These are phyloP conservation scores for Rosa hybrid DNA, from an alignment of 331 rosid genomes.

Conservation along the genomic window DNA sequence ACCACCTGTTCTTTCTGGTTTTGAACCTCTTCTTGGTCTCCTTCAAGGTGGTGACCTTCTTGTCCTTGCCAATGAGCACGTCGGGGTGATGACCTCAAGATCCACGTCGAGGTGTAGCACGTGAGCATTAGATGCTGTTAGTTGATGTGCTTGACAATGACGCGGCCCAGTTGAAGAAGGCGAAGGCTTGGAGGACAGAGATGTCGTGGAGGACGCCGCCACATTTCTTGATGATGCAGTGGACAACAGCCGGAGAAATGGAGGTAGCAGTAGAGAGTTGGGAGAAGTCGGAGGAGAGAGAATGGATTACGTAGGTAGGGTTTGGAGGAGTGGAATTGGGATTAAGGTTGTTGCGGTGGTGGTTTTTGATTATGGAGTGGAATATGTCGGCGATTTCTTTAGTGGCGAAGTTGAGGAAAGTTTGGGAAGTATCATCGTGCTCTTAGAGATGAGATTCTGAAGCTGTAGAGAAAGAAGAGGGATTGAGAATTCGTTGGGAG, in stretches of 20 bases:
- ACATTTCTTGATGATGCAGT: conserved; percentile 70
- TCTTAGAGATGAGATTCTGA: conserved; percentile 42
- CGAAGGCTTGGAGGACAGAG: conserved; percentile 68
- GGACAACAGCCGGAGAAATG: conserved; percentile 52
- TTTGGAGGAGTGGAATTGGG: conserved; percentile 44
- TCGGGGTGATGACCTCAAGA: too few relatives aligned
- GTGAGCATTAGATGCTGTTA: too few relatives aligned
- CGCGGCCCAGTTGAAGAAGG: conserved; percentile 87
- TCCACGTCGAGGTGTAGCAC: too few relatives aligned
- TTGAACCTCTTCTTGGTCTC: too few relatives aligned
- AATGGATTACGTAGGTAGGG: conserved; percentile 52
- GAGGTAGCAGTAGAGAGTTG: conserved; percentile 42
- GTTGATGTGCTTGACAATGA: neutral
- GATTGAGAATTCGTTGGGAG: conserved; percentile 24
- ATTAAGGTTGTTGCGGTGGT: conserved; percentile 67
- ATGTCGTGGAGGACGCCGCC: conserved; percentile 79
- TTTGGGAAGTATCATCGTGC: conserved; percentile 22
- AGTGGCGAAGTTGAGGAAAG: conserved; percentile 32
- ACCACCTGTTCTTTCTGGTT: too few relatives aligned
- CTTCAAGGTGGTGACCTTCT: too few relatives aligned
- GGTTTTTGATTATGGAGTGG: conserved; percentile 69
- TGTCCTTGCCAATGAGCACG: too few relatives aligned
- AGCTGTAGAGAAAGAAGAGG: conserved; percentile 37
- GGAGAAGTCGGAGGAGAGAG: conserved; percentile 58
- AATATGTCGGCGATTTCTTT: conserved; percentile 58